Conservation (phyloP, 78 protist species). For the Speleostelium caveatum region DNA sequence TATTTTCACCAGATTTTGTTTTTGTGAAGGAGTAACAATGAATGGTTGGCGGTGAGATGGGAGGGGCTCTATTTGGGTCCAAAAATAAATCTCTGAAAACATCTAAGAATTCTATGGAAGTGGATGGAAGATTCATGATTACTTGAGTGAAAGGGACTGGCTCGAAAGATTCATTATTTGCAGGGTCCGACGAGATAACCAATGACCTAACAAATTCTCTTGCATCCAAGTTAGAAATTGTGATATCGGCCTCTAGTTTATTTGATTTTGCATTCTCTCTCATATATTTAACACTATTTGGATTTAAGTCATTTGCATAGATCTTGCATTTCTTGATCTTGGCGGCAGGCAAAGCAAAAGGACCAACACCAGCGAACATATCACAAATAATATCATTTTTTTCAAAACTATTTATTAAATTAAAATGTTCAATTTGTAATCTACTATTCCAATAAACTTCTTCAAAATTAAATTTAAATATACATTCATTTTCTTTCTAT, state of each 20-base stretch:
- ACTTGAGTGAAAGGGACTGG: constrained; percentile 74
- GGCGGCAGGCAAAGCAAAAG: constrained; percentile 97
- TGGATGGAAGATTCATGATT: constrained; percentile 95
- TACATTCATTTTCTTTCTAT: constrained; percentile 90
- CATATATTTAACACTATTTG: constrained; percentile 81
- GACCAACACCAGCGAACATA: constrained; percentile 97
- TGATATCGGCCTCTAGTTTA: constrained; percentile 35
- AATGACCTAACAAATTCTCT: constrained; percentile 71
- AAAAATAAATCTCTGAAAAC: constrained; percentile 67
- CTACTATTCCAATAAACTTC: constrained; percentile 98
- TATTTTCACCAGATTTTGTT: not conserved
- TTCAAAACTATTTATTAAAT: constrained; percentile 72
- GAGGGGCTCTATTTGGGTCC: constrained; percentile 9
- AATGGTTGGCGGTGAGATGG: constrained; percentile 54
- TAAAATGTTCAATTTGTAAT: constrained; percentile 91
- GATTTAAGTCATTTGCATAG: constrained; percentile 98
- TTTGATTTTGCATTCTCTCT: constrained; percentile 79
- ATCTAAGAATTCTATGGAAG: constrained; percentile 89
- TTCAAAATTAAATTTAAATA: constrained; percentile 89
- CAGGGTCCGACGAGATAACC: not conserved
- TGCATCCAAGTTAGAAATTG: constrained; percentile 79
- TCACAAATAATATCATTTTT: constrained; percentile 86
- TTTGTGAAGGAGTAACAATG: constrained; percentile 36
- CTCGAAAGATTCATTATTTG: not conserved
- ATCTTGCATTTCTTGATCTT: constrained; percentile 68